phyloP scores from a whole-genome alignment of 176 grass and related monocot species.

The Oryza longistaminata region DNA sequence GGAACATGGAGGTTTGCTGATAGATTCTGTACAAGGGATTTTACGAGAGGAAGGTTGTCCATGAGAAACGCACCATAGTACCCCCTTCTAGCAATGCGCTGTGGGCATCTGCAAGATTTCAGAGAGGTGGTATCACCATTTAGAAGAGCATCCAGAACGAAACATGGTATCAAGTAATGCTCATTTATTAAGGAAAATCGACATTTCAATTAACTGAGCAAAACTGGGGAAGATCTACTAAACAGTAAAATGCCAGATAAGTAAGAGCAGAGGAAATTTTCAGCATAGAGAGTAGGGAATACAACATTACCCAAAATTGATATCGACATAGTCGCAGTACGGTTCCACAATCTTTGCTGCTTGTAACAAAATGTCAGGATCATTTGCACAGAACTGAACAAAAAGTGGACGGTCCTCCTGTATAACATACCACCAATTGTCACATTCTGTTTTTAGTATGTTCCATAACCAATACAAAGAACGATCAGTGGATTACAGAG shows the following conservation, averaged over 20 bases:
- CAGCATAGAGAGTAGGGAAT: constrained; percentile 15
- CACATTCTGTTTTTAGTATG: background rate
- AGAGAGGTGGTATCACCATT: constrained; percentile 17
- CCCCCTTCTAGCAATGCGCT: constrained; percentile 87
- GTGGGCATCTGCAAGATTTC: constrained; percentile 73
- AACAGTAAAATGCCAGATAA: background rate
- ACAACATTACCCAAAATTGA: constrained; percentile 82
- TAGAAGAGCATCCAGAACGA: background rate
- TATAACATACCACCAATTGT: constrained; percentile 15
- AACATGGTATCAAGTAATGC: constrained; percentile 11
- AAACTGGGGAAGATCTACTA: background rate
- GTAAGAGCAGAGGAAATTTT: background rate
- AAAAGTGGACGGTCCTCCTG: constrained; percentile 93
- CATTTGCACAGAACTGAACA: constrained; percentile 98
- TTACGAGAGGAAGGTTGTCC: constrained; percentile 86
- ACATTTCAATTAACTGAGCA: background rate
- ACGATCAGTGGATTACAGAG: background rate
- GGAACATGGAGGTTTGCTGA: constrained; percentile 78
- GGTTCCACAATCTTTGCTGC: constrained; percentile 80
- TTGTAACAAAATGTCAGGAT: constrained; percentile 92
- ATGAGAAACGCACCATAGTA: constrained; percentile 98
- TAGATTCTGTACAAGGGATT: constrained; percentile 78
- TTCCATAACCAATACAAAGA: background rate
- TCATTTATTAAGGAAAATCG: background rate
- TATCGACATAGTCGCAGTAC: constrained; percentile 91